Base-by-base conservation (phyloP, 257 asterid genomes). In the Handroanthus guayacan region DNA sequence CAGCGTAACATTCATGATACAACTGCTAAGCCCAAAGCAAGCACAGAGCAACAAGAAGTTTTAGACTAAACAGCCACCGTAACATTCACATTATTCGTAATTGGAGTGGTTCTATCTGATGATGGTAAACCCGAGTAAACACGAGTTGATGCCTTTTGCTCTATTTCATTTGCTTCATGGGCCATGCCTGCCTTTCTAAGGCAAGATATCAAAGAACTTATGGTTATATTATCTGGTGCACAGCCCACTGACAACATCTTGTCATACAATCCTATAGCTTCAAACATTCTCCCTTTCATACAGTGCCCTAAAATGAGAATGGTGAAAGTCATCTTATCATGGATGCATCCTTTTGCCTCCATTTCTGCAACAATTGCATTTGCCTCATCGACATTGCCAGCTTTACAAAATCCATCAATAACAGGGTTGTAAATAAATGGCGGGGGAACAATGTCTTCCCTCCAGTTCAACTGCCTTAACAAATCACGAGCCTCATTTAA, bases 241-340 rank as follows among this genome's bases (percentile, higher is more conserved):
- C 98, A 91, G 39, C 92, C 95, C 54, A 88, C 83, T 39, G 81
- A 77, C 74, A 88, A 63, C 99, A 92, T 95, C 86, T 88, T 91
- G 73, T 83, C 73, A 71, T 86, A 95, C 71, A 95, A 68, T 52
- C 76, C 79, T 73, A 91, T 81, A 41, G 96, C 97, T 75, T 92
- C 98, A 75, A 61, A 56, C 92, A 89, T 86, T 86, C 95, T 91
- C 75, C 99, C 99, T 86, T 92, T 95, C 99, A 92, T 91, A 86
- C 99, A 93, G 69, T 93, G 97, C 78, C 99, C 99, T 45, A 93
- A 47, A 81, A 93, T 93, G 79, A 95, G 89, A 80, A 91, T 95
- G 50, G 98, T 95, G 79, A 86, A 95, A 14, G 99, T 95, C 81
- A 86, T 76, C 84, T 87, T 93, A 86, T 95, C 99, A 79, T 89